Conservation (phyloP, 1,284 basidiomycete species). For the Rhodotorula sp. region DNA sequence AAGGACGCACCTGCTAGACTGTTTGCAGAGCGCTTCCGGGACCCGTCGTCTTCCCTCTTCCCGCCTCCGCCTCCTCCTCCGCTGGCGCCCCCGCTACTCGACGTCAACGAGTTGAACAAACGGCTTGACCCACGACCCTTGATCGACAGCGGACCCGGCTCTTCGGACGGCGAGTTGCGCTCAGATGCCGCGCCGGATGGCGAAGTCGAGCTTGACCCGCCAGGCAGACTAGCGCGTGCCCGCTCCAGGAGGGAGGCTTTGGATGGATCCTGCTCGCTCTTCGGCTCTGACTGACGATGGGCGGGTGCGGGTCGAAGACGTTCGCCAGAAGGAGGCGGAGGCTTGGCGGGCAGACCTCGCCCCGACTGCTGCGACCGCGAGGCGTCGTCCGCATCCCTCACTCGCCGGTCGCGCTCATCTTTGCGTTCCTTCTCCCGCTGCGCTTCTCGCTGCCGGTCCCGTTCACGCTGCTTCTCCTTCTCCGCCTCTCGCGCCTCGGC, state of each 20-base stretch:
- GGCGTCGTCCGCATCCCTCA: conserved; percentile 30
- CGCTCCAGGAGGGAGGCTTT: neutral
- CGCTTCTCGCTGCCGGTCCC: conserved; percentile 33
- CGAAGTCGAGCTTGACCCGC: neutral
- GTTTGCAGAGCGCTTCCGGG: conserved; percentile 2
- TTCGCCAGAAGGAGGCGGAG: conserved; percentile 4
- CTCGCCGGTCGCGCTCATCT: conserved; percentile 44
- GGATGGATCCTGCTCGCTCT: neutral
- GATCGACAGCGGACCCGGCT: conserved; percentile 10
- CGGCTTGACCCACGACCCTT: conserved; percentile 14
- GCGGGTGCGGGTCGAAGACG: conserved; percentile 26
- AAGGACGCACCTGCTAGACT: conserved; percentile 13
- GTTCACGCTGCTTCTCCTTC: conserved; percentile 32
- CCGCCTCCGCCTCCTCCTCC: too few species aligned
- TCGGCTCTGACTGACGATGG: neutral
- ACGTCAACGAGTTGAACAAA: conserved; percentile 5
- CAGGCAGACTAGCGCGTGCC: neutral
- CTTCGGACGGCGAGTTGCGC: neutral
- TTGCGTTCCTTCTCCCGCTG: conserved; percentile 55
- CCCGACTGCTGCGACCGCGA: conserved; percentile 2
- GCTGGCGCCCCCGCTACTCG: neutral
- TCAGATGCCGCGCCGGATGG: neutral
- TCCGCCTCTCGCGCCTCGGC: conserved; percentile 19
- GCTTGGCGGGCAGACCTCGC: conserved; percentile 9
- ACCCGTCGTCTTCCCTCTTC: conserved; percentile 6